phyloP scores from a whole-genome alignment of 2,329 filamentous ascomycete species.

The Arthrocladium fulminans region DNA sequence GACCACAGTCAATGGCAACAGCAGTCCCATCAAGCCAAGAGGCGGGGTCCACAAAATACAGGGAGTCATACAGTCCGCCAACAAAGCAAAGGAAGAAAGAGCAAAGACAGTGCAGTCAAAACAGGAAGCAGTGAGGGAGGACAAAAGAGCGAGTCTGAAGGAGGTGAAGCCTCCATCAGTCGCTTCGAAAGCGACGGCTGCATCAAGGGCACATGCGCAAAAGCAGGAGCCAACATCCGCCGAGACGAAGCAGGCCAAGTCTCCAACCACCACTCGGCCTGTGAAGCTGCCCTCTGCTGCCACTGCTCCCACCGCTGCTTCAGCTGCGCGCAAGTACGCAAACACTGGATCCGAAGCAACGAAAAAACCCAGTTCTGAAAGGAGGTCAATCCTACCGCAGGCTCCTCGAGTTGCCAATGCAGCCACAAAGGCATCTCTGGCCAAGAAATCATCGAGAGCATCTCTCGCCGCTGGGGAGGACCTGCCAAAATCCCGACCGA shows the following conservation, averaged over 20 bases:
- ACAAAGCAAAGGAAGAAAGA: slow-evolving; percentile 23
- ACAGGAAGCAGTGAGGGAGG: slow-evolving; percentile 23
- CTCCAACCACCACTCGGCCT: slow-evolving; percentile 28
- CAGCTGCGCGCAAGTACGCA: slow-evolving; percentile 26
- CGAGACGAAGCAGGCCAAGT: slow-evolving; percentile 28
- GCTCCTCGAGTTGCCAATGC: slow-evolving; percentile 11
- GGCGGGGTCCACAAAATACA: slow-evolving; percentile 24
- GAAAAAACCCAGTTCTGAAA: slow-evolving; percentile 21
- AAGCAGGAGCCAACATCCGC: slow-evolving; percentile 10
- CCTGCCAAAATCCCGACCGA: slow-evolving; percentile 33
- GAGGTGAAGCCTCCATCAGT: slow-evolving; percentile 24
- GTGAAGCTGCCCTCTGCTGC: slow-evolving; percentile 33
- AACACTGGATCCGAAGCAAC: slow-evolving; percentile 19
- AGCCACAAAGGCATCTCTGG: slow-evolving; percentile 20
- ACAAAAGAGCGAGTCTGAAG: slow-evolving; percentile 28
- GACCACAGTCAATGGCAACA: slow-evolving; percentile 11
- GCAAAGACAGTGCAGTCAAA: slow-evolving; percentile 13
- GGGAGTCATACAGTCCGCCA: slow-evolving; percentile 25
- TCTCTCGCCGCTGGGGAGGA: slow-evolving; percentile 24
- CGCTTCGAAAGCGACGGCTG: slow-evolving; percentile 7
- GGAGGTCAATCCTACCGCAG: slow-evolving; percentile 17
- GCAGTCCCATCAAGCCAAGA: slow-evolving; percentile 9
- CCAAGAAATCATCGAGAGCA: slow-evolving; percentile 24
- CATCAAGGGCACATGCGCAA: slow-evolving; percentile 6
- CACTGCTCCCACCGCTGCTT: slow-evolving; percentile 34